phyloP scores from a whole-genome alignment of 371 early-diverging fungal genomes.

The Lichtheimia ramosa region DNA sequence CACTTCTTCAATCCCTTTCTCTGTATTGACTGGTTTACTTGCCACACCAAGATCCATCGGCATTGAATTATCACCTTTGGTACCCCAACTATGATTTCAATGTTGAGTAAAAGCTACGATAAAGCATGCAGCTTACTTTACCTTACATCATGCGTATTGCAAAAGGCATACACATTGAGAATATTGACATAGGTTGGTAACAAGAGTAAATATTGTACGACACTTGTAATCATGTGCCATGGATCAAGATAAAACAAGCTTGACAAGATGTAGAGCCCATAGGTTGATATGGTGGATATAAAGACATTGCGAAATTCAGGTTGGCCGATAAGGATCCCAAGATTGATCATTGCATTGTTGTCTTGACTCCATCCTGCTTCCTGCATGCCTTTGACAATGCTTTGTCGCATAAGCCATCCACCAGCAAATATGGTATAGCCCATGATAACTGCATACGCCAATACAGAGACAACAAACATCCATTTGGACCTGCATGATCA shows the following conservation, averaged over 20 bases:
- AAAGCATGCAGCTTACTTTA: slow-evolving; percentile 12
- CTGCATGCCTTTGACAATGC: slow-evolving; percentile 26
- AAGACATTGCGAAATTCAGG: slow-evolving; percentile 77
- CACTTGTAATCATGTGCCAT: slow-evolving; percentile 91
- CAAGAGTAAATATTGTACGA: slow-evolving; percentile 84
- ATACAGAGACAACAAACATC: slow-evolving; percentile 53
- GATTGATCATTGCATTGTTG: slow-evolving; percentile 12
- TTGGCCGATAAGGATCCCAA: slow-evolving; percentile 23
- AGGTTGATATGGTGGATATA: slow-evolving; percentile 77
- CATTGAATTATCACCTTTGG: slow-evolving; percentile 77
- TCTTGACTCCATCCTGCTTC: slow-evolving; percentile 20
- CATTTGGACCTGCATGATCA: slow-evolving; percentile 47
- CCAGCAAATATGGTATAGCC: slow-evolving; percentile 57
- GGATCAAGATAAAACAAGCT: slow-evolving; percentile 83
- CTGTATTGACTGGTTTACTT: slow-evolving; percentile 24
- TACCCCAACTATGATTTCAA: slow-evolving; percentile 78
- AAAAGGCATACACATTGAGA: slow-evolving; percentile 88
- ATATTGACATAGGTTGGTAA: slow-evolving; percentile 89
- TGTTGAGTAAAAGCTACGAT: not conserved
- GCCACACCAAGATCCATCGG: slow-evolving; percentile 56
- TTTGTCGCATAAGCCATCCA: slow-evolving; percentile 41
- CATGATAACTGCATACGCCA: slow-evolving; percentile 58
- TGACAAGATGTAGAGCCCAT: slow-evolving; percentile 82
- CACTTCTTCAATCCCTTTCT: slow-evolving; percentile 55
- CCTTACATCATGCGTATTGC: slow-evolving; percentile 86